phyloP scores from a whole-genome alignment of 192 early-diverging fungal species.

The Cladochytrium replicatum region DNA sequence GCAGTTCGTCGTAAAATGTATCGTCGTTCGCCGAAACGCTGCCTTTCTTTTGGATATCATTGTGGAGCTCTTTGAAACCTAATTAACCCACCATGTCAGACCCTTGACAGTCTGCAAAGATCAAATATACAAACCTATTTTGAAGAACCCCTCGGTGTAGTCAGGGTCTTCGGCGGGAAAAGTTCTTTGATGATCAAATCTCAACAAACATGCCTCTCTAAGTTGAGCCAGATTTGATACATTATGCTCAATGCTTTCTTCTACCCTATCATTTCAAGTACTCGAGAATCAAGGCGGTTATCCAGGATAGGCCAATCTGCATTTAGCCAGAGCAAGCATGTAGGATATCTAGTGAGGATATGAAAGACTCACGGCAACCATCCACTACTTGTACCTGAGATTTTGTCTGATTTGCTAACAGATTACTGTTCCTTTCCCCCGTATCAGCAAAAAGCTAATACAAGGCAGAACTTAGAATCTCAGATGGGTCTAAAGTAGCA shows the following conservation, averaged over 20 bases:
- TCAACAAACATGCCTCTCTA: constrained; percentile 39
- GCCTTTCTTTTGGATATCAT: no score
- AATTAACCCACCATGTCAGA: neutral
- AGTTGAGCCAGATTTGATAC: neutral
- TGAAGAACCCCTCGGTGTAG: constrained; percentile 63
- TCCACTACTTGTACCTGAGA: neutral
- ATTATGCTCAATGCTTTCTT: constrained; percentile 11
- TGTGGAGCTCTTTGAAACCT: constrained; percentile 84
- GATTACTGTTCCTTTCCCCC: constrained; percentile 63
- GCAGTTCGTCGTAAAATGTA: neutral
- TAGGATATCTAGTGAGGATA: constrained; percentile 46
- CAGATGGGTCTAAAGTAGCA: no score
- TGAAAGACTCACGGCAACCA: neutral
- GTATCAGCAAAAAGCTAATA: constrained; percentile 54
- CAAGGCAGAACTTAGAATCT: constrained; percentile 33
- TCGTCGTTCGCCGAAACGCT: constrained; percentile 20
- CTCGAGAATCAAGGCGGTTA: constrained; percentile 68
- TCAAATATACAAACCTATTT: constrained; percentile 41
- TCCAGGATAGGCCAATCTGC: constrained; percentile 56
- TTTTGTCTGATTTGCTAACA: constrained; percentile 52
- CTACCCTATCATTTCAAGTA: constrained; percentile 82
- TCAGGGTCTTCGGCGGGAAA: constrained; percentile 22
- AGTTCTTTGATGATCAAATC: constrained; percentile 32
- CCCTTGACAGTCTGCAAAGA: neutral
- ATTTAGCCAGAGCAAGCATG: constrained; percentile 83